phyloP scores from a whole-genome alignment of 257 asterid genomes.

The Cruciata laevipes region DNA sequence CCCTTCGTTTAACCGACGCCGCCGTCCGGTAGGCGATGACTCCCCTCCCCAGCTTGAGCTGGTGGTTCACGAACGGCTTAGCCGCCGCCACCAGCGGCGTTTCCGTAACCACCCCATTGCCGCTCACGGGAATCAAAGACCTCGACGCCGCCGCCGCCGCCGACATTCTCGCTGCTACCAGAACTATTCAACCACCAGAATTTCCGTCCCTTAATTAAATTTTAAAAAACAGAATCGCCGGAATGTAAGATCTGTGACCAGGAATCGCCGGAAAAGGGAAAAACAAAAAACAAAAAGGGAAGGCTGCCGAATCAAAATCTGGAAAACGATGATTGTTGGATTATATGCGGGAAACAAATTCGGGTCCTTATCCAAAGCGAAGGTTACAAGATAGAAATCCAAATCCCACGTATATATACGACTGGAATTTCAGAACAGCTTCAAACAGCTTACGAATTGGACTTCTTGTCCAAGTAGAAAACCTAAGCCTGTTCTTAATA shows the following conservation, averaged over 20 bases:
- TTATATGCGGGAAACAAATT: background rate
- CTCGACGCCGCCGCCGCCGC: conserved; percentile 36
- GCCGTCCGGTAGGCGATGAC: conserved; percentile 23
- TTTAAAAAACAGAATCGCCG: background rate
- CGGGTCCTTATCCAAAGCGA: conserved; percentile 11
- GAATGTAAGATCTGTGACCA: conserved; percentile 18
- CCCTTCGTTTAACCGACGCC: conserved; percentile 23
- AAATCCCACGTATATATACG: background rate
- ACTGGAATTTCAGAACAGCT: background rate
- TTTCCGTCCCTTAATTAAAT: background rate
- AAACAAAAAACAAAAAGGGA: background rate
- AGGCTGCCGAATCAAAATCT: conserved; percentile 4
- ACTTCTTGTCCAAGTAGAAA: background rate
- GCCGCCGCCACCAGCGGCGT: conserved; percentile 24
- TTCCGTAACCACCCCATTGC: background rate
- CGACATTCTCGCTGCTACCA: conserved; percentile 44
- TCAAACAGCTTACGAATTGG: background rate
- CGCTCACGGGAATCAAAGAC: conserved; percentile 24
- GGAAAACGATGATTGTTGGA: background rate
- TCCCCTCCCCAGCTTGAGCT: conserved; percentile 64
- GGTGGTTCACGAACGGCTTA: conserved; percentile 53
- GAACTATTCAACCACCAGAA: background rate
- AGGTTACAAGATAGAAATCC: conserved; percentile 6
- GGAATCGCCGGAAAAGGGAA: background rate
- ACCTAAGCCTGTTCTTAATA: background rate